Percentiles rank a stretch among this genome's conserved stretches.
Conservation (phyloP, 495 filamentous ascomycete species). For the Neurospora africana region DNA sequence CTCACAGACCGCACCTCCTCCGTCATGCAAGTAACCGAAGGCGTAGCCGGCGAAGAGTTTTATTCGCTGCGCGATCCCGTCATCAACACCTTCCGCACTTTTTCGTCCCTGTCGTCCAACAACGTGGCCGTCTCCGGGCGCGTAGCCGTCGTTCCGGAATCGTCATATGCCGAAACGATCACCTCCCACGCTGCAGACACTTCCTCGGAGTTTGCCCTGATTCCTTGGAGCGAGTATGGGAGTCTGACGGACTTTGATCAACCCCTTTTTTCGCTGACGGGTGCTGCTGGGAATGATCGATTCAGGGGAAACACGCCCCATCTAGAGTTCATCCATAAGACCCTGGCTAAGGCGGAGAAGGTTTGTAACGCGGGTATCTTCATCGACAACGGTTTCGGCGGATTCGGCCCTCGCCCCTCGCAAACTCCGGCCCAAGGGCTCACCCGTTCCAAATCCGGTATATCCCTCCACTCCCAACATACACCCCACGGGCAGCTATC, state of each 20-base stretch:
- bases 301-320: conserved; percentile 45
- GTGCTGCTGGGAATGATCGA: conserved; percentile 27
- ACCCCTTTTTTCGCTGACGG: conserved; percentile 26
- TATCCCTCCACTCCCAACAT: conserved; percentile 46
- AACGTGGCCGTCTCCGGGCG: conserved; percentile 75
- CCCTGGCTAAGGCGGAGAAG: conserved; percentile 43
- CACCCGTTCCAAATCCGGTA: conserved; percentile 40
- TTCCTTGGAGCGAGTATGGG: conserved; percentile 88
- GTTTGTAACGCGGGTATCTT: conserved; percentile 68
- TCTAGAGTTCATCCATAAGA: conserved; percentile 54
- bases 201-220: conserved; percentile 67
- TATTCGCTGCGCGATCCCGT: conserved; percentile 73
- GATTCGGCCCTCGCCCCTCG: conserved; percentile 22
- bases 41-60: conserved; percentile 44
- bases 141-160: conserved; percentile 64
- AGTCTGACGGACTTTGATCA: conserved; percentile 50
- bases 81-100: conserved; percentile 81
- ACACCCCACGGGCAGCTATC: conserved; percentile 3
- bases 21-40: conserved; percentile 85
- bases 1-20: conserved; percentile 88
- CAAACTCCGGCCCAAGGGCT: conserved; percentile 8
- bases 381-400: conserved; percentile 63
- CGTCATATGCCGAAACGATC: conserved; percentile 69
- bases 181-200: conserved; percentile 54
- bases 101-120: conserved; percentile 59